Conservation (phyloP, 2,329 filamentous ascomycete species). For the Pseudopyrenochaeta lycopersici region DNA sequence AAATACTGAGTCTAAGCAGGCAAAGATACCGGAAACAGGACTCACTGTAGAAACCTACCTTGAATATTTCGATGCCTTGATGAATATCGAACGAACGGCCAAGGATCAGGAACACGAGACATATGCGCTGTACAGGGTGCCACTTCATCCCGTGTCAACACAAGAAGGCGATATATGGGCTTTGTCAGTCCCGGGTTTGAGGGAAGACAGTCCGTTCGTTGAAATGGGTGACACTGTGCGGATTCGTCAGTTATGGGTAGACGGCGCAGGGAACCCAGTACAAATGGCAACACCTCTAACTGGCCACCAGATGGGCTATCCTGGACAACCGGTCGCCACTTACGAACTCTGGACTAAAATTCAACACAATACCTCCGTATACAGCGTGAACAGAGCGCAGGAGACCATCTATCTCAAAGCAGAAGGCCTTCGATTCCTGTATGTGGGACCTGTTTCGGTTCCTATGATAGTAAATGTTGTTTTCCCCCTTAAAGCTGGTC, state of each 20-base stretch:
- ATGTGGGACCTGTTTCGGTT: not conserved
- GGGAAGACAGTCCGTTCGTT: constrained; percentile 43
- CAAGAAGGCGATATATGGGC: constrained; percentile 19
- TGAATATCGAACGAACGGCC: constrained; percentile 26
- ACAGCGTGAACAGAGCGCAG: constrained; percentile 28
- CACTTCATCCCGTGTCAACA: constrained; percentile 5
- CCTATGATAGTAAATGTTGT: constrained; percentile 33
- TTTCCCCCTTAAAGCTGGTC: constrained; percentile 27
- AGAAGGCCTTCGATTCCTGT: constrained; percentile 15
- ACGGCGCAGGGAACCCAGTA: constrained; percentile 17
- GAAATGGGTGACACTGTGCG: constrained; percentile 43
- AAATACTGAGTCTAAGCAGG: not conserved
- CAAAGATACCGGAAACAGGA: not conserved
- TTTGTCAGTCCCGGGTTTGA: constrained; percentile 37
- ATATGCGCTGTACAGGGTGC: constrained; percentile 28
- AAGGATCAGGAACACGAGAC: constrained; percentile 25
- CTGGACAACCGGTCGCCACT: not conserved
- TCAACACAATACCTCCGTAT: constrained; percentile 31
- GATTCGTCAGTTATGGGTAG: constrained; percentile 38
- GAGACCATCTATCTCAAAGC: constrained; percentile 35
- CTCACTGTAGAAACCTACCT: constrained; percentile 24
- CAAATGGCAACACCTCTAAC: constrained; percentile 4
- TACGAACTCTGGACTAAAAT: constrained; percentile 25
- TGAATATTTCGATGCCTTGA: constrained; percentile 18
- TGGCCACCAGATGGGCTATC: not conserved